These are phyloP conservation scores for Corchorus olitorius DNA, from an alignment of 345 rosid species.

Conservation along the genomic window DNA sequence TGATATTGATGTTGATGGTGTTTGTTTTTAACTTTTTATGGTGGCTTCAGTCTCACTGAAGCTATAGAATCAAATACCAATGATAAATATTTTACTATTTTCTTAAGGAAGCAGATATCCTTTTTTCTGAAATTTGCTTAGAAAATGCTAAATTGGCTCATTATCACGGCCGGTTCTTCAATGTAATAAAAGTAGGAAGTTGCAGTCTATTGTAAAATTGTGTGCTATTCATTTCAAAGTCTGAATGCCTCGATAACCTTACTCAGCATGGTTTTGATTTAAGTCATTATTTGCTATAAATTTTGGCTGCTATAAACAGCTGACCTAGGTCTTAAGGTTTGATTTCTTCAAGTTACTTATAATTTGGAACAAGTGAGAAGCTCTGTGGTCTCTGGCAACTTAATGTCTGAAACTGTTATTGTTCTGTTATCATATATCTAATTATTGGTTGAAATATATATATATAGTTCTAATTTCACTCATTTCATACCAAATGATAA, in stretches of 20 bases:
- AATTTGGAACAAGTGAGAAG: constrained; percentile 1
- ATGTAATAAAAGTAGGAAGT: too few species aligned
- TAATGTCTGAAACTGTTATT: not conserved
- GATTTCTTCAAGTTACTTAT: not conserved
- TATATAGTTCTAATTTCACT: too few species aligned
- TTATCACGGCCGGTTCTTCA: not conserved
- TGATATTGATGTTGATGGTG: not conserved
- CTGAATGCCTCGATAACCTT: too few species aligned
- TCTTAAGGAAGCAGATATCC: not conserved
- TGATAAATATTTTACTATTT: not conserved
- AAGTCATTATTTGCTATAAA: not conserved
- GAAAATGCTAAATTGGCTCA: constrained; percentile 8
- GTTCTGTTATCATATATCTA: too few species aligned
- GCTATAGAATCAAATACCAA: not conserved
- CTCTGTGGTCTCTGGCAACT: constrained; percentile 9
- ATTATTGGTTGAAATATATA: not conserved
- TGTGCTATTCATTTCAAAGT: too few species aligned
- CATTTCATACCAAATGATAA: constrained; percentile 3
- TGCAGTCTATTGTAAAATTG: too few species aligned
- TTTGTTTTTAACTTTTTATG: not conserved
- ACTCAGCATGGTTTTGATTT: not conserved
- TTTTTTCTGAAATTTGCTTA: constrained; percentile 7
- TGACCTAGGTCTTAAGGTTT: constrained; percentile 6
- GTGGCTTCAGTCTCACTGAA: not conserved
- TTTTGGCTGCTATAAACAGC: not conserved